Conservation (phyloP, 2,329 filamentous ascomycete species). For the Fusarium acutatum region DNA sequence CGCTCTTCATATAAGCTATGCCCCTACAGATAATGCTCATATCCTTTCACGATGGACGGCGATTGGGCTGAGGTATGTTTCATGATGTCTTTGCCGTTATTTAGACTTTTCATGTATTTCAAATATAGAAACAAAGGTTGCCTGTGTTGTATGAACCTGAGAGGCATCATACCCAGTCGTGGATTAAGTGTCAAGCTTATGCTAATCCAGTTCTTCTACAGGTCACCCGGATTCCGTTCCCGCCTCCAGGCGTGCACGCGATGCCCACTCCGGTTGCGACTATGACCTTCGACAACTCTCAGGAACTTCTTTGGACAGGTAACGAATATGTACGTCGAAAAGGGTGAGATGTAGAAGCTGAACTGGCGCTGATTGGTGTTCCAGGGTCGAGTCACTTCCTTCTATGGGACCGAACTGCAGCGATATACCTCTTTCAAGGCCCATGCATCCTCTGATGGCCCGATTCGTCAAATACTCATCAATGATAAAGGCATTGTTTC, state of each 20-base stretch:
- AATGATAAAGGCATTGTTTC: conserved; percentile 90
- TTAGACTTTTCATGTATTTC: neutral
- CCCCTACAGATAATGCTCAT: conserved; percentile 47
- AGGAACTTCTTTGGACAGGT: conserved; percentile 93
- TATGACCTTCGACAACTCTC: conserved; percentile 86
- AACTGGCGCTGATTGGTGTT: conserved; percentile 35
- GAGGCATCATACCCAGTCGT: neutral
- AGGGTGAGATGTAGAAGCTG: neutral
- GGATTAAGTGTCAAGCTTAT: neutral
- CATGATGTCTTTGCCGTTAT: neutral
- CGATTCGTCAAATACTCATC: conserved; percentile 87
- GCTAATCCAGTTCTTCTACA: conserved; percentile 47
- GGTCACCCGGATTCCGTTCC: conserved; percentile 84
- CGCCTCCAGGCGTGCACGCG: conserved; percentile 76
- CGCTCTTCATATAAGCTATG: conserved; percentile 43
- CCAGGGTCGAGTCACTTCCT: conserved; percentile 88
- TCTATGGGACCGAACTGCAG: conserved; percentile 85
- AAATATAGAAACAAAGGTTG: neutral
- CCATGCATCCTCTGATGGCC: conserved; percentile 76
- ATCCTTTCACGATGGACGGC: conserved; percentile 65
- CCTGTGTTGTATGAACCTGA: neutral
- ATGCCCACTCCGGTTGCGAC: conserved; percentile 77
- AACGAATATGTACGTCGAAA: conserved; percentile 78
- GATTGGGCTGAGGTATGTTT: conserved; percentile 72
- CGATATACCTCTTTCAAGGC: conserved; percentile 91